These are phyloP conservation scores for Colletotrichum acutatum DNA, from an alignment of 2,329 filamentous ascomycete species.

Conservation along the genomic window DNA sequence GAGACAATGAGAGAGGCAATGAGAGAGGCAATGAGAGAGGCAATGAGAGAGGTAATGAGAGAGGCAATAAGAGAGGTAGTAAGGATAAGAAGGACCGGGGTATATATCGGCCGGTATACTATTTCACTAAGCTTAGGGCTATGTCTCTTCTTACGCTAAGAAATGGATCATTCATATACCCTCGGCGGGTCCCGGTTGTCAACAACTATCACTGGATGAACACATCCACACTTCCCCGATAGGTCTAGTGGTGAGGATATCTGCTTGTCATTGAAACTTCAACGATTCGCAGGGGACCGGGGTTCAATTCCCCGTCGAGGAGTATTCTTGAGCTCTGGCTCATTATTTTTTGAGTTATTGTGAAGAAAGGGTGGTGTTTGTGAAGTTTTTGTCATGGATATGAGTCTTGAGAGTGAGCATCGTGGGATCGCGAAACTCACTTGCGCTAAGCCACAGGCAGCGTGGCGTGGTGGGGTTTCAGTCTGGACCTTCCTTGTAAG, in stretches of 20 bases:
- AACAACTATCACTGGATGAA: not conserved
- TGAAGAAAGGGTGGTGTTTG: not conserved
- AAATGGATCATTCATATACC: not conserved
- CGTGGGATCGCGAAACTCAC: not conserved
- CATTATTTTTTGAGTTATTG: not conserved
- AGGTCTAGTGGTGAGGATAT: not conserved
- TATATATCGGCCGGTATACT: too few relatives aligned
- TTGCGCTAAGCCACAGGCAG: slow-evolving; percentile 8
- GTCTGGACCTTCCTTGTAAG: not conserved
- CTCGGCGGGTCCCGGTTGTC: not conserved
- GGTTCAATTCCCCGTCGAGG: not conserved
- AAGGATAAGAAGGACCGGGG: not conserved
- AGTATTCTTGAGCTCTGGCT: not conserved
- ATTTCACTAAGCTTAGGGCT: not conserved
- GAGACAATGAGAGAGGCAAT: too few relatives aligned
- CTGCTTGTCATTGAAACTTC: not conserved
- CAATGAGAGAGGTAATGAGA: too few relatives aligned
- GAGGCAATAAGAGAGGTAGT: too few relatives aligned
- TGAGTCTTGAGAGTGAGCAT: not conserved
- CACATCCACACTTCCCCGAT: not conserved
- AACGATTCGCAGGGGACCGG: not conserved
- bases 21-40: too few relatives aligned
- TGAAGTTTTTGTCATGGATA: not conserved
- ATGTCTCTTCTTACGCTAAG: not conserved
- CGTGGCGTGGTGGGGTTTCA: not conserved